Conservation (phyloP, 805 yeast species). For the Teunomyces gatunensis region DNA sequence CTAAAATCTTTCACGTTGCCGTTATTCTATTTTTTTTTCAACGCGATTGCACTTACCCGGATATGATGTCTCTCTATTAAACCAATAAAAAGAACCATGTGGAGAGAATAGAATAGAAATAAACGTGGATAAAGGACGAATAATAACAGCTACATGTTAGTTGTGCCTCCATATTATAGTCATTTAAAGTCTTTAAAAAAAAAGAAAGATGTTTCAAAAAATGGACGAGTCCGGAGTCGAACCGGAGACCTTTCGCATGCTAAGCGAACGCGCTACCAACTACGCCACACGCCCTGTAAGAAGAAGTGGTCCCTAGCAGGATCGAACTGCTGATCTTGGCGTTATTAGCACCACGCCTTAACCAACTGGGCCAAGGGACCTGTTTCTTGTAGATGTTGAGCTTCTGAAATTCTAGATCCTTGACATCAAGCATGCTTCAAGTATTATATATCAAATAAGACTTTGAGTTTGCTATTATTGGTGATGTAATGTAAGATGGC, state of each 20-base stretch:
- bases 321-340: conserved; percentile 81
- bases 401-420: not conserved
- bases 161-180: too few relatives aligned
- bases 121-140: too few relatives aligned
- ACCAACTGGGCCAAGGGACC: conserved; percentile 56
- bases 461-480: too few relatives aligned
- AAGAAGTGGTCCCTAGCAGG: conserved; percentile 75
- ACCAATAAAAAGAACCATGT: too few relatives aligned
- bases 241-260: conserved; percentile 80
- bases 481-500: too few relatives aligned
- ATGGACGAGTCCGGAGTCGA: conserved; percentile 76
- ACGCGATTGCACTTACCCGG: conserved; percentile 4
- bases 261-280: conserved; percentile 82
- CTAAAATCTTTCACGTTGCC: conserved; percentile 5
- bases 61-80: not conserved
- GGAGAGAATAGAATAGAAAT: too few relatives aligned
- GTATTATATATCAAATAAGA: too few relatives aligned
- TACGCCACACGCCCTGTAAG: conserved; percentile 69
- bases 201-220: conserved; percentile 4
- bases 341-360: conserved; percentile 53
- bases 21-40: conserved; percentile 2
- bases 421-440: not conserved
- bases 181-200: not conserved
- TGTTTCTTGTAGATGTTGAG: not conserved
- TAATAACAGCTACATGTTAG: too few relatives aligned